Base-by-base conservation (phyloP, 2,329 filamentous ascomycete species). In the Aspergillus awamori region DNA sequence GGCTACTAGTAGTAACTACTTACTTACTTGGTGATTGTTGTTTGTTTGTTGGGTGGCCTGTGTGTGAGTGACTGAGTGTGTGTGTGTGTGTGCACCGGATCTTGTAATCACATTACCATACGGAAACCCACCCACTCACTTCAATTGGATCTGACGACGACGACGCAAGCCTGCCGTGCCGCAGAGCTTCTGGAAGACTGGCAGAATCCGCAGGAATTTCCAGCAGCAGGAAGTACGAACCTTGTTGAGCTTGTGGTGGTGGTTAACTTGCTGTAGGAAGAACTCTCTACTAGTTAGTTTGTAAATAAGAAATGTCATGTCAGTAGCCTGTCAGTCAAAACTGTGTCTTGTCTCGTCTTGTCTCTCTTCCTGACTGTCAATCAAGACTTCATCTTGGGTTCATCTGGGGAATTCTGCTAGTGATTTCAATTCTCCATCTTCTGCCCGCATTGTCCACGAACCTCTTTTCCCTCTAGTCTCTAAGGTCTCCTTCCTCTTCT, bases 181-280 rank as follows among this genome's bases (percentile, higher is more conserved):
- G 58, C 62, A 36, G 62, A 67, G 59, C 64, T 69, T 69, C 69
- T 67, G 65, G 63, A 66, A 68, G 67, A 58, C 63, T 64, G 58
- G 59, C 53, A 67, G 63, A 64, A 55, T 59, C 33, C 38, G 24
- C 36, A 53, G 41, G 49, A 60, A 39, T 8, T 17, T 17, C 20
- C 30, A 10, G 41, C 22, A 28, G 28, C 22, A 55, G 38, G 30
- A 45, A 17, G n/a, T 28, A 38, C 20, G 30, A 39, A 38, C 41
- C 30, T 26, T 41, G 10, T 24, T 43, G 24, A 55, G 26, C 51
- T 30, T 33, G 24, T 20, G 15, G 22, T 20, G 15, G 22, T 22
- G 33, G 33, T 36, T 36, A 13, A 36, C 10, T 36, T 36, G 33
- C 33, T 36, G 33, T 36, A 5, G 33, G 13, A 36, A 11, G 13